Evolutionary conservation across 2,329 filamentous ascomycete genomes (phyloP), one percentile per base, ranked within the genome.

Genomic region (Pseudogymnoascus sp.): DNA sequence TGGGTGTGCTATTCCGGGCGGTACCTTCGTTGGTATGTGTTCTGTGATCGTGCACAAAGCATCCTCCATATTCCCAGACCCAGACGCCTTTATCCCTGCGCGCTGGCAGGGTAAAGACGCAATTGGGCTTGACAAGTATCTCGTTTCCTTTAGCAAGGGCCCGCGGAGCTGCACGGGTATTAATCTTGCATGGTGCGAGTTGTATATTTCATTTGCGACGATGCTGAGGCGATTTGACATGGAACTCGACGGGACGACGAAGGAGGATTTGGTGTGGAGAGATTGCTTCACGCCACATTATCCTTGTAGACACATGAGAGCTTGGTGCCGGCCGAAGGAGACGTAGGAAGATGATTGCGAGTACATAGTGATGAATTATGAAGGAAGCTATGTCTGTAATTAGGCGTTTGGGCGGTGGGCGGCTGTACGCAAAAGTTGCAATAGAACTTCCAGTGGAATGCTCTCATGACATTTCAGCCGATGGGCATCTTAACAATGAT

Each of bases 121-220:
- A 0, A 63, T 64, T 12, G 71, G 74, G 36, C 66, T 72, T 22
- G 70, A 68, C 43, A 67, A 65, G 4, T 74, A 68, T 8, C 61
- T 76, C 12, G 72, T 76, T 58, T 70, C 75, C 1, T 79, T 79
- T 63, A 74, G 72, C 0, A 66, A 72, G 15, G 77, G 77, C 0
- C 68, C 74, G 0, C 67, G 76, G 22, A 68, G 66, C 36, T 76
- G 73, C 64, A 64, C 73, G 18, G 72, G 73, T 25, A 63, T 67
- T 20, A 72, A 73, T 63, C 65, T 72, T 9, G 71, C 71, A 2
- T 70, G 66, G 63, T 65, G 65, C 12, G 71, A 73, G 60, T 15
- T 73, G 15, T 70, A 71, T 53, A 59, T 71, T 11, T 64, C 64
- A 18, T 67, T 71, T 36, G 70, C 66, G 6, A 69, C 65, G 6